Conservation (phyloP, 495 filamentous ascomycete genomes). For the Aspergillus diversus region DNA sequence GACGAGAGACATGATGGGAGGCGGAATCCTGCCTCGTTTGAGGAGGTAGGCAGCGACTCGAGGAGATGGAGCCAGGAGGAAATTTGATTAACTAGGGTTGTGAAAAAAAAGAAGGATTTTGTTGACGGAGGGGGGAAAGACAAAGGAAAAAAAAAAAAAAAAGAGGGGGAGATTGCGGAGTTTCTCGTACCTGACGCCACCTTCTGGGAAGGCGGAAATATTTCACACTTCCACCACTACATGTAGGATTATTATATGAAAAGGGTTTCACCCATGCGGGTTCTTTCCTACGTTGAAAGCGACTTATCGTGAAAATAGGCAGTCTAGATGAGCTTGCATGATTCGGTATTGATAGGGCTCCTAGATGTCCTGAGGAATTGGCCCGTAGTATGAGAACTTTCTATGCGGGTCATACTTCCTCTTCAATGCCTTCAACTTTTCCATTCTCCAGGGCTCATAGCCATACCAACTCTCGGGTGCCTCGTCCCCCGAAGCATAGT, state of each 20-base stretch:
- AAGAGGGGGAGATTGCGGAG: constrained; percentile 14
- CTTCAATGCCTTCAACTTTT: constrained; percentile 18
- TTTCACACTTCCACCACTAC: too few relatives aligned
- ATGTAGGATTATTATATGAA: too few relatives aligned
- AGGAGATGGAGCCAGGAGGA: constrained; percentile 62
- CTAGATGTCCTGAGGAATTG: constrained; percentile 7
- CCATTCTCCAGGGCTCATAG: constrained; percentile 49
- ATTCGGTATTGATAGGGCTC: too few relatives aligned
- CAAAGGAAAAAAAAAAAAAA: not conserved
- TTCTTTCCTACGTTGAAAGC: too few relatives aligned
- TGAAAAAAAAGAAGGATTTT: constrained; percentile 2
- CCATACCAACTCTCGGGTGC: constrained; percentile 45
- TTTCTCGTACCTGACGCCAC: constrained; percentile 12
- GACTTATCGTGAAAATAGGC: too few relatives aligned
- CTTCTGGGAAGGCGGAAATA: not conserved
- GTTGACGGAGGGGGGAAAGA: not conserved
- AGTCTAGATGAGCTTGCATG: too few relatives aligned
- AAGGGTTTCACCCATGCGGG: too few relatives aligned
- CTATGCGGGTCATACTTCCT: constrained; percentile 17
- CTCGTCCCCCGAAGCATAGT: constrained; percentile 53
- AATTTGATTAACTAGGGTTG: not conserved
- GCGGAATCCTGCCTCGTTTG: constrained; percentile 52
- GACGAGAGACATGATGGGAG: constrained; percentile 60
- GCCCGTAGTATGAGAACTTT: constrained; percentile 18
- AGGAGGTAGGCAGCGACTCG: constrained; percentile 62